Evolutionary conservation across 805 yeast genomes (phyloP), one percentile per base, ranked within the genome.

Genomic region (Schwanniomyces sp.): DNA sequence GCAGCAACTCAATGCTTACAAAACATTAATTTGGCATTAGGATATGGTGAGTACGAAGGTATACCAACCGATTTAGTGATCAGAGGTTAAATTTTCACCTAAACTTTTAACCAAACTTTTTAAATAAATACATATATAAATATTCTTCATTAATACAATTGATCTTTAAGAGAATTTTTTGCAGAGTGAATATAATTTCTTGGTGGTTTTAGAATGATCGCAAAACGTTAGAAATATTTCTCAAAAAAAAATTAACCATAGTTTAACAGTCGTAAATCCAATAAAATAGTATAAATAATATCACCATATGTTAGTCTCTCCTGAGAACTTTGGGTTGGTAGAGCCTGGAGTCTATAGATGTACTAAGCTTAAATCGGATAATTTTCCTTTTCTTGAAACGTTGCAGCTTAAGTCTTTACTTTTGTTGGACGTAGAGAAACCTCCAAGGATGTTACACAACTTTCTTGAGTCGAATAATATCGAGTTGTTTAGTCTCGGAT

Each of bases 1-100:
- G 99, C 99, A 39, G 96, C 97, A 40, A 94, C 99, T 14, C 99
- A 94, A 73, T 92, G 98, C 73, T 69, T 94, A 67, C 99, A 94
- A 71, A 94, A 94, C 75, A 88, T 95, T 67, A 94, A 94, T 69
- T 76, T 94, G 68, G 87, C 89, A 5, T 72, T 87, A 74, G 91
- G 91, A 21, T 94, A 89, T 68, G 92, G 88, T 42, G 99, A 94
- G 72, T 92, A 87, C 62, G 97, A 85, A 46, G 98, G 98, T 59
- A 94, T 94, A 62, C 97, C 99, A 42, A 81, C 78, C 50, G 84
- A 83, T 58, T 71, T 80, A 57, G 73, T 77, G 32, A 73, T 79
- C 52, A 72, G 82, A 62, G 81, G 80, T 45, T 74, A 62, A 49
- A 21, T 3, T 14, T 40, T 40, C 10, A 40, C 3, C 9, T 6